Conservation (phyloP, 495 filamentous ascomycete genomes). For the Xylaria curta region DNA sequence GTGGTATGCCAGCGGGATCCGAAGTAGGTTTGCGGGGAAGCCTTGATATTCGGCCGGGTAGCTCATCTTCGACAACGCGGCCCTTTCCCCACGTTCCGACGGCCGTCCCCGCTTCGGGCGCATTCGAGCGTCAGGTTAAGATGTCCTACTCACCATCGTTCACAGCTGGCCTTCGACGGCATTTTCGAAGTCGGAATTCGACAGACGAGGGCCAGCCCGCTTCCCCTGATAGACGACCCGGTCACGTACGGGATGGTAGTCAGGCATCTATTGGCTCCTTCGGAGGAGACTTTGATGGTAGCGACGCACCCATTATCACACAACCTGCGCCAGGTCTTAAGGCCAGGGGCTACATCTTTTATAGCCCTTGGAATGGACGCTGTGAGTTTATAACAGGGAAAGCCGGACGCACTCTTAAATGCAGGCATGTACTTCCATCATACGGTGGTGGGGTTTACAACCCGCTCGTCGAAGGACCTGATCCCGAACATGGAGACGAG, state of each 20-base stretch:
- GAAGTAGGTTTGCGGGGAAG: conserved; percentile 30
- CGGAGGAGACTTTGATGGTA: conserved; percentile 43
- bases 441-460: conserved; percentile 46
- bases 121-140: conserved; percentile 55
- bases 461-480: conserved; percentile 46
- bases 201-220: conserved; percentile 27
- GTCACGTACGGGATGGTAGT: conserved; percentile 45
- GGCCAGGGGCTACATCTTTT: conserved; percentile 67
- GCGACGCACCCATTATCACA: conserved; percentile 43
- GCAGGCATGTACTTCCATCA: conserved; percentile 69
- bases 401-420: conserved; percentile 75
- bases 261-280: conserved; percentile 44
- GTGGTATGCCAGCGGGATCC: conserved; percentile 48
- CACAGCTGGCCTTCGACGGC: conserved; percentile 48
- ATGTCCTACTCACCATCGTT: conserved; percentile 58
- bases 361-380: conserved; percentile 82
- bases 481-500: conserved; percentile 32
- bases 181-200: conserved; percentile 42
- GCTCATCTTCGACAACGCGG: conserved; percentile 39
- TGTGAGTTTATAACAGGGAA: conserved; percentile 83
- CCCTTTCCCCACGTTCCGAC: conserved; percentile 17
- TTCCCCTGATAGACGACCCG: conserved; percentile 31
- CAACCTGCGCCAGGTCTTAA: conserved; percentile 53
- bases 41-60: conserved; percentile 41
- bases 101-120: conserved; percentile 32